Percentiles rank a stretch among this genome's conserved stretches.
Conservation (phyloP, 495 filamentous ascomycete species). For the Lasiosphaeria ovina region DNA sequence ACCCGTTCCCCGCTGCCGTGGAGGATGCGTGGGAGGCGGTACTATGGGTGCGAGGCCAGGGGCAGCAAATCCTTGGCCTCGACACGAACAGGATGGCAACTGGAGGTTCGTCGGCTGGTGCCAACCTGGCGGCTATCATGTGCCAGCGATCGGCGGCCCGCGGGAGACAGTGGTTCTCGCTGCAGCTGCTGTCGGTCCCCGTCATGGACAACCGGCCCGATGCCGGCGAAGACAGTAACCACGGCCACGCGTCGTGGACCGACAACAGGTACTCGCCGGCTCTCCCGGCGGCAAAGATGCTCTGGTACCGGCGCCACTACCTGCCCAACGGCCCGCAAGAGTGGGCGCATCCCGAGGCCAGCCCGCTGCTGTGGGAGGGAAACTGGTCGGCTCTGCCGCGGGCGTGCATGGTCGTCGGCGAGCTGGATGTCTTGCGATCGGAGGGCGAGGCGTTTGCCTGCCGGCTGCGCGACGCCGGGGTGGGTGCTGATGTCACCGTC, state of each 20-base stretch:
- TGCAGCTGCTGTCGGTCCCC: constrained; percentile 56
- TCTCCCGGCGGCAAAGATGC: constrained; percentile 54
- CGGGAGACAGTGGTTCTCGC: constrained; percentile 38
- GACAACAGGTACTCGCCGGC: constrained; percentile 51
- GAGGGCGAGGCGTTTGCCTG: constrained; percentile 55
- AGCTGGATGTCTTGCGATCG: constrained; percentile 53
- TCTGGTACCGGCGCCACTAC: constrained; percentile 59
- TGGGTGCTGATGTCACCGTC: constrained; percentile 49
- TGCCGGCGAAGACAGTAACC: constrained; percentile 34
- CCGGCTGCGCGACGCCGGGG: constrained; percentile 47
- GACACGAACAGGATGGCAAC: constrained; percentile 50
- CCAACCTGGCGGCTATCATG: constrained; percentile 55
- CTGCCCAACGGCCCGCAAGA: constrained; percentile 43
- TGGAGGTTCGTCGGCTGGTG: constrained; percentile 56
- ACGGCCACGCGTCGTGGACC: constrained; percentile 38
- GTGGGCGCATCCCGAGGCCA: constrained; percentile 52
- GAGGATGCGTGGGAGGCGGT: constrained; percentile 58
- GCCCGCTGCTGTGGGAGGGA: constrained; percentile 50
- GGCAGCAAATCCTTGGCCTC: constrained; percentile 38
- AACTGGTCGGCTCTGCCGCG: constrained; percentile 50
- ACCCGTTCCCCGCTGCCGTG: constrained; percentile 55
- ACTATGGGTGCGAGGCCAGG: constrained; percentile 50
- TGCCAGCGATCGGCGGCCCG: constrained; percentile 51
- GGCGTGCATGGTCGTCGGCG: constrained; percentile 55
- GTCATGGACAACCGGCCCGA: constrained; percentile 58